Conservation (phyloP, 2,329 filamentous ascomycete genomes). For the Fusarium sacchari region DNA sequence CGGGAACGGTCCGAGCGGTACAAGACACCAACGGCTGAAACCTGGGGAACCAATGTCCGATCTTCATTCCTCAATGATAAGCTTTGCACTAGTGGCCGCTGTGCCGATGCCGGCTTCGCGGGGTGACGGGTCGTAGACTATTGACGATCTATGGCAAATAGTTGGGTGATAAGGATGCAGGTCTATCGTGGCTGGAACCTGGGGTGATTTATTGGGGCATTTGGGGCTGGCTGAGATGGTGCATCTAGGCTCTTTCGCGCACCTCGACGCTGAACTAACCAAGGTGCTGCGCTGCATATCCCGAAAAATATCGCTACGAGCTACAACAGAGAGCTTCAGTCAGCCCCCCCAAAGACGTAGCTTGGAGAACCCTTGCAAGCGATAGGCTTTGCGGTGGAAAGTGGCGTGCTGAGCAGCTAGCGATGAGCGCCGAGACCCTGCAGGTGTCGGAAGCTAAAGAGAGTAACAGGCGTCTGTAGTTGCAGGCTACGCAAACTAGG, state of each 20-base stretch:
- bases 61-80: not conserved
- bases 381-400: accelerated
- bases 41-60: not conserved
- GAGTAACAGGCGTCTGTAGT: not conserved
- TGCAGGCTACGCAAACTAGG: not conserved
- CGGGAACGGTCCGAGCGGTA: not conserved
- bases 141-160: not conserved
- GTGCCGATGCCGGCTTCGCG: not conserved
- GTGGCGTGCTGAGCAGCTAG: not conserved
- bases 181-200: not conserved
- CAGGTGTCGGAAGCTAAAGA: not conserved
- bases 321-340: too few relatives aligned
- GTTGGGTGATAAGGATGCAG: not conserved
- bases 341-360: accelerated
- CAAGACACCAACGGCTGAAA: too few relatives aligned
- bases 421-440: not conserved
- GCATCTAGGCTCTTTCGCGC: not conserved
- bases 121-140: not conserved
- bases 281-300: not conserved
- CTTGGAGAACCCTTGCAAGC: accelerated
- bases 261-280: accelerated
- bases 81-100: not conserved
- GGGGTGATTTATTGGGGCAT: too few relatives aligned
- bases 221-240: not conserved
- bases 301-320: not conserved